Percentiles rank a stretch among this genome's conserved stretches.
Conservation (phyloP, 495 filamentous ascomycete genomes). For the Wilcoxina mikolae region DNA sequence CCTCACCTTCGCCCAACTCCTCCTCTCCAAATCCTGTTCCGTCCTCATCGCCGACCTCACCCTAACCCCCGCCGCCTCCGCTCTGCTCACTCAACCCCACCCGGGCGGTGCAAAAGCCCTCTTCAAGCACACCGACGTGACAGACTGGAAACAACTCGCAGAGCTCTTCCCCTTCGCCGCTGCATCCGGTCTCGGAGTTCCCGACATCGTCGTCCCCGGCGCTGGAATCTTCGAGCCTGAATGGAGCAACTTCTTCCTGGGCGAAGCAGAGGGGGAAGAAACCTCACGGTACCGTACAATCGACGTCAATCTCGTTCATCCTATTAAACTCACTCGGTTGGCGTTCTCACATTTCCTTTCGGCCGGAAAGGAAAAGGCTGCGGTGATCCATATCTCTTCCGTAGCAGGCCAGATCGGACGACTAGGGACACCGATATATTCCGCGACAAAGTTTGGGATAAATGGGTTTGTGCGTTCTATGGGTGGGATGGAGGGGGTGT, state of each 20-base stretch:
- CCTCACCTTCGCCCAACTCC: slow-evolving; percentile 43
- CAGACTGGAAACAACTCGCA: slow-evolving; percentile 43
- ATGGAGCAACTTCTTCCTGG: slow-evolving; percentile 49
- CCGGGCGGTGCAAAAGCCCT: slow-evolving; percentile 22
- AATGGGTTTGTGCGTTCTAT: slow-evolving; percentile 39
- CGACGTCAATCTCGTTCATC: slow-evolving; percentile 57
- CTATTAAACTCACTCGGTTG: slow-evolving; percentile 51
- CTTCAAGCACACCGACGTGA: slow-evolving; percentile 51
- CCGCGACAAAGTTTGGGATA: neutral
- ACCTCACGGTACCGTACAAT: slow-evolving; percentile 40
- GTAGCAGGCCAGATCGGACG: neutral
- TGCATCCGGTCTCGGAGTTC: slow-evolving; percentile 35
- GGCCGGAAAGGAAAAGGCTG: neutral
- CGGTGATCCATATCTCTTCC: neutral
- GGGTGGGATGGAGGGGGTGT: slow-evolving; percentile 34
- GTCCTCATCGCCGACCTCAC: slow-evolving; percentile 52
- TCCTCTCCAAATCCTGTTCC: slow-evolving; percentile 46
- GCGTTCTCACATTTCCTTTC: slow-evolving; percentile 32
- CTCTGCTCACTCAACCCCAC: slow-evolving; percentile 38
- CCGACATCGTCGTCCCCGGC: slow-evolving; percentile 54
- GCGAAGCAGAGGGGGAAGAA: slow-evolving; percentile 6
- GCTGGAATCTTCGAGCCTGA: slow-evolving; percentile 57
- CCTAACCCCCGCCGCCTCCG: slow-evolving; percentile 48
- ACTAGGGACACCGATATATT: slow-evolving; percentile 1
- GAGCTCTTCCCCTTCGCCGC: slow-evolving; percentile 35